Base-by-base conservation (phyloP, 495 filamentous ascomycete species). In the Annulohypoxylon maeteangense region DNA sequence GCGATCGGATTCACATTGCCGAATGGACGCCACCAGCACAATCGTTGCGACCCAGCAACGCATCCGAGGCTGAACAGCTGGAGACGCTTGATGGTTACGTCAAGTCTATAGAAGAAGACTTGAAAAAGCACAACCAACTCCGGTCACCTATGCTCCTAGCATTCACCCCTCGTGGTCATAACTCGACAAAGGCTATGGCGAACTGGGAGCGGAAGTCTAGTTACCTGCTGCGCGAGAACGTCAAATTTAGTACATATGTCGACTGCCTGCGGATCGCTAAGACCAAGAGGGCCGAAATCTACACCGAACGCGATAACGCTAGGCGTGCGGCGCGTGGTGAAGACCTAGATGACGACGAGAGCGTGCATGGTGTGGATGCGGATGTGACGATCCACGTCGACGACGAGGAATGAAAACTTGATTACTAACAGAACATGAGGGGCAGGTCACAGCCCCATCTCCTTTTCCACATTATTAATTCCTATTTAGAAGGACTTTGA, bases 171-270 rank as follows among this genome's bases (percentile, higher is more conserved):
- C 88, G 95, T 23, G 90, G 94, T 61, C 87, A 89, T 20, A 99
- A 98, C 76, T 84, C 88, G 22, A 80, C 80, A 51, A 94, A 92
- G 79, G 92, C 95, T 1, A 90, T 97, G 90, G 84, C 90, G 4
- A 99, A 99, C 77, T 99, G 96, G 96, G 94, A 99, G 82, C 88
- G 90, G 61, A 98, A 98, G 81, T 95, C 92, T 38, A 90, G 90
- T 31, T 97, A 98, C 77, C 81, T 99, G 42, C 82, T 98, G 20
- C 85, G 90, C n/a, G 95, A 99, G 81, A 98, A 95, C 75, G 92
- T 97, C 72, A 99, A 98, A 75, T 98, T 97, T 79, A 83, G 90
- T 53, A 98, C 94, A 0, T 99, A 98, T 68, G 93, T 97, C 66
- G 96, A 98, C 75, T 88, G 87, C 31, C 81, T 99, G 31, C 77